Conservation (phyloP, 2,329 filamentous ascomycete species). For the Pseudocercospora musae region DNA sequence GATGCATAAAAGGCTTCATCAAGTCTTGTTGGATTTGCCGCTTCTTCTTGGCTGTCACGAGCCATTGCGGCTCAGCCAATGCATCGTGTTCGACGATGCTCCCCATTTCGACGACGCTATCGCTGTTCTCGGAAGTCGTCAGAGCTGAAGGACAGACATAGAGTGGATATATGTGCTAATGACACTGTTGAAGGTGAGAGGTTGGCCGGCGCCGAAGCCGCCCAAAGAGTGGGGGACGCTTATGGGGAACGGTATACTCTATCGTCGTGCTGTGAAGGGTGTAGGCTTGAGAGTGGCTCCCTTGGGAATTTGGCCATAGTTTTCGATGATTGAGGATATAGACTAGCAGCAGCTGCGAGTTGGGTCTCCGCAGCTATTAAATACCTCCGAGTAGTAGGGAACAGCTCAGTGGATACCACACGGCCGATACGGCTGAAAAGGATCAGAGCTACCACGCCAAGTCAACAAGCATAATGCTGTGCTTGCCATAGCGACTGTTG, state of each 20-base stretch:
- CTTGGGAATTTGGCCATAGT: conserved; percentile 30
- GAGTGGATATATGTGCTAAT: background rate
- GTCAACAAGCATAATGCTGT: background rate
- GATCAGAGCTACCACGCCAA: background rate
- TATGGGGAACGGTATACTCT: no score
- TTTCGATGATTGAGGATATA: background rate
- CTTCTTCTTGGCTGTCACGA: background rate
- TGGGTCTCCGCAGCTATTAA: background rate
- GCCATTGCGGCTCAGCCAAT: background rate
- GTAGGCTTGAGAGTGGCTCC: conserved; percentile 36
- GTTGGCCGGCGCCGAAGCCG: background rate
- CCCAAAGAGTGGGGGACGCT: background rate
- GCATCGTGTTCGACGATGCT: background rate
- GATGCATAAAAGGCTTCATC: background rate
- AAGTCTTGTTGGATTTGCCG: background rate
- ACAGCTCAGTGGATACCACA: background rate
- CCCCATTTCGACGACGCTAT: background rate
- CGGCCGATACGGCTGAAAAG: background rate
- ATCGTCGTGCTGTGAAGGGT: no score
- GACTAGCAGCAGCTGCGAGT: background rate
- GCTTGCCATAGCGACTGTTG: background rate
- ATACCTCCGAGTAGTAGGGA: no score
- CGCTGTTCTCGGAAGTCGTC: background rate
- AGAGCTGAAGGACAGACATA: background rate
- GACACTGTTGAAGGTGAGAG: background rate